Conservation (phyloP, 2,329 filamentous ascomycete species). For the Lasiodiplodia hormozganensis region DNA sequence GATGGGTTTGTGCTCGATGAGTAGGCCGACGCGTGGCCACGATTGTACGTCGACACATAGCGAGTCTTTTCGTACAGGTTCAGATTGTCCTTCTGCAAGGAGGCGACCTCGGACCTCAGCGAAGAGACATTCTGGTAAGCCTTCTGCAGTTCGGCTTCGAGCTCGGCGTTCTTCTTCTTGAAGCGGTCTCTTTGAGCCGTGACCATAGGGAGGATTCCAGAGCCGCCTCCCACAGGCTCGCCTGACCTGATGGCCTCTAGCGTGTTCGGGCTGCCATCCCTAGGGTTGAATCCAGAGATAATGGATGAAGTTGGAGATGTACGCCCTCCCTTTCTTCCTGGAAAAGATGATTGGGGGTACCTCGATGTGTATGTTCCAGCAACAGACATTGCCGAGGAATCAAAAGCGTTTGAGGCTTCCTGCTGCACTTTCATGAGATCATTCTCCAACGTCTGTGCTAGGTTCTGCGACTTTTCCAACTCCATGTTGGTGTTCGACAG, state of each 20-base stretch:
- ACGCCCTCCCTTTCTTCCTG: slow-evolving; percentile 67
- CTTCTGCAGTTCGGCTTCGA: slow-evolving; percentile 89
- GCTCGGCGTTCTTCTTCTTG: slow-evolving; percentile 91
- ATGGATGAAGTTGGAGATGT: slow-evolving; percentile 96
- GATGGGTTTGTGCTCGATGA: slow-evolving; percentile 77
- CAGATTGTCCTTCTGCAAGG: slow-evolving; percentile 94
- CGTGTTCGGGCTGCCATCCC: slow-evolving; percentile 33
- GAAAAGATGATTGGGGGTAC: slow-evolving; percentile 70
- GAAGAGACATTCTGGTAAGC: slow-evolving; percentile 82
- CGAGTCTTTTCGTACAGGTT: slow-evolving; percentile 97
- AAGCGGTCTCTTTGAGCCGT: slow-evolving; percentile 97
- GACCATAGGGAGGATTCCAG: slow-evolving; percentile 95
- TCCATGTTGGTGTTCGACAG: slow-evolving; percentile 84
- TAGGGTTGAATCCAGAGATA: slow-evolving; percentile 86
- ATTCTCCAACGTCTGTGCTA: slow-evolving; percentile 89
- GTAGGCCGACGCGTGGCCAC: slow-evolving; percentile 63
- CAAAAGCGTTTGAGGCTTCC: slow-evolving; percentile 82
- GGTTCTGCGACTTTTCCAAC: slow-evolving; percentile 80
- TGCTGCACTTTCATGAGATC: slow-evolving; percentile 89
- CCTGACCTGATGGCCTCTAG: slow-evolving; percentile 68
- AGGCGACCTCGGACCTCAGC: slow-evolving; percentile 86
- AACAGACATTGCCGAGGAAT: slow-evolving; percentile 84
- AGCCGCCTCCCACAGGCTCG: slow-evolving; percentile 74
- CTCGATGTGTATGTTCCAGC: slow-evolving; percentile 88
- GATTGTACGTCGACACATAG: slow-evolving; percentile 92